These are phyloP conservation scores for Flaveria bidentis DNA, from an alignment of 129 eudicot species.

Conservation along the genomic window DNA sequence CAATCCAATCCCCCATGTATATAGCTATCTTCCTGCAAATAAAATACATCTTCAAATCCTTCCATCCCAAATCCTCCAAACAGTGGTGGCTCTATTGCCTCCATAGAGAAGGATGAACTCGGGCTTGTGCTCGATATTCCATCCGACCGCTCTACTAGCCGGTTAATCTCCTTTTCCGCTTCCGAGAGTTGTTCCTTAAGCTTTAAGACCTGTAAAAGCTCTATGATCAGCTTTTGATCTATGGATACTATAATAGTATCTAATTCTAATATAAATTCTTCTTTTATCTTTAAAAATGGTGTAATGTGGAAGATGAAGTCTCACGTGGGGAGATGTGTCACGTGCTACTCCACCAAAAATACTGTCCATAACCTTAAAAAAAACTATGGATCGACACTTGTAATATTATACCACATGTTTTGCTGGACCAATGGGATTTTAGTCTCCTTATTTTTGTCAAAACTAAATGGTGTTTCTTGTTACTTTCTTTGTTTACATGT, in stretches of 20 bases:
- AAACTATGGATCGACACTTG: slow-evolving; percentile 41
- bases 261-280: slow-evolving; percentile 1
- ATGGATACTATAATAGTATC: background rate
- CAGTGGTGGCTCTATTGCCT: slow-evolving; percentile 60
- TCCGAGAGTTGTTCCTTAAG: slow-evolving; percentile 61
- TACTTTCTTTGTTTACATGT: slow-evolving; percentile 10
- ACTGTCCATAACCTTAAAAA: slow-evolving; percentile 40
- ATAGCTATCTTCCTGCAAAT: slow-evolving; percentile 44
- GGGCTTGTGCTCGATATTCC: slow-evolving; percentile 80
- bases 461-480: slow-evolving; percentile 30
- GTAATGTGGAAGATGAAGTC: background rate
- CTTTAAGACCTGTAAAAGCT: slow-evolving; percentile 50
- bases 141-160: slow-evolving; percentile 49
- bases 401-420: slow-evolving; percentile 30
- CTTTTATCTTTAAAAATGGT: slow-evolving; percentile 2
- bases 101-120: slow-evolving; percentile 75
- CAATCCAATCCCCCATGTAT: slow-evolving; percentile 63
- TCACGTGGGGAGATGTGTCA: slow-evolving; percentile 53
- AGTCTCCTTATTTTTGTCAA: slow-evolving; percentile 40
- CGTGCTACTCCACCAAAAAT: slow-evolving; percentile 52
- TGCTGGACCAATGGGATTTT: slow-evolving; percentile 45
- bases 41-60: slow-evolving; percentile 63
- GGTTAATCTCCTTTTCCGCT: slow-evolving; percentile 68
- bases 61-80: slow-evolving; percentile 87
- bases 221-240: background rate